Base-by-base conservation (phyloP, 2,329 filamentous ascomycete genomes). In the Chaetomiaceae sp. region DNA sequence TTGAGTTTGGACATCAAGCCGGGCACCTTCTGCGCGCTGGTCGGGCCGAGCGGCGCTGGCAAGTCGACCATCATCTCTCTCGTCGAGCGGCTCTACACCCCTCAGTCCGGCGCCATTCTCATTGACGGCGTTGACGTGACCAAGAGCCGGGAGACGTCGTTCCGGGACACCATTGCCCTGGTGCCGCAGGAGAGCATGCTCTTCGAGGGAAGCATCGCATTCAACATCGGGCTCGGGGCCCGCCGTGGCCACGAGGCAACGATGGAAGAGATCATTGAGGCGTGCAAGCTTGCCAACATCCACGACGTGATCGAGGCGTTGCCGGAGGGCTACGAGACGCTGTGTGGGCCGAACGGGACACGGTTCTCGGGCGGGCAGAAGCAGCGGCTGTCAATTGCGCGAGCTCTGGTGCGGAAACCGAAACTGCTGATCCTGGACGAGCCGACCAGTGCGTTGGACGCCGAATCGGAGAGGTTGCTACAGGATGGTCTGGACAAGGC, bases 281-380 rank as follows among this genome's bases (percentile, higher is more conserved):
- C 88, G 2, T 95, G 89, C 72, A 85, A 85, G 53, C 88, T 95
- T 64, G 87, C 90, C 57, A 95, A 95, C 63, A 95, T 95, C 57
- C 90, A 91, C 68, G 88, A 95, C 61, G 95, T 95, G 64, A 89
- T 95, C 69, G 74, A 86, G 61, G 90, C 86, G 2, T 73, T 95
- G 20, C 89, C 88, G 0, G 88, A 95, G 2, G 89, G 89, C 13
- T 89, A 95, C 71, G 79, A 83, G 60, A 96, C 90, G 0, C 65
- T 89, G 2, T 89, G 95, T 30, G 92, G 92, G 25, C 86, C 79
- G 64, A 95, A 95, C 70, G 92, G 91, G 33, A 78, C 81, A 12
- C 79, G 96, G 64, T 73, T 96, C n/a, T 91, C 86, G 1, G 92
- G 92, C 45, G 92, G 92, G 0, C 92, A 97, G 69, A 95, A 95